Conservation (phyloP, 306 rosid genomes). For the Ziziphus jujuba region DNA sequence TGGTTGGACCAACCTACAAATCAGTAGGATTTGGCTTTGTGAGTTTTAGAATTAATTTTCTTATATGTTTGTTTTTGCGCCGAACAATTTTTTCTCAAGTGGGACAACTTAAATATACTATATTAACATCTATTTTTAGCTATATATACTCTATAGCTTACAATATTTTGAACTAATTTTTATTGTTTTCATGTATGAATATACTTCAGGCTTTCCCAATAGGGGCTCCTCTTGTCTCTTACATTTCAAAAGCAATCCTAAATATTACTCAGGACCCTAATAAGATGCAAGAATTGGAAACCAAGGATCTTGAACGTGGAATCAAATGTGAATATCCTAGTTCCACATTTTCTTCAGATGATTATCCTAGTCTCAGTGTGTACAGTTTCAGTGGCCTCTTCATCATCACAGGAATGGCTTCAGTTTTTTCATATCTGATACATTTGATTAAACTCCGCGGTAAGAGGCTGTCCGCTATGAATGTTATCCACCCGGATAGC, state of each 20-base stretch:
- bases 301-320: conserved; percentile 26
- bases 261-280: conserved; percentile 34
- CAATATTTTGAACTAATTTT: too few relatives aligned
- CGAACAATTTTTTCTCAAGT: too few relatives aligned
- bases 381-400: conserved; percentile 49
- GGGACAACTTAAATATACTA: too few relatives aligned
- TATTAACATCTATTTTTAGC: too few relatives aligned
- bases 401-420: conserved; percentile 36
- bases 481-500: background rate
- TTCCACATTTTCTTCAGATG: background rate
- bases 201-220: conserved; percentile 44
- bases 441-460: conserved; percentile 8
- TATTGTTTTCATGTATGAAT: background rate
- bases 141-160: too few relatives aligned
- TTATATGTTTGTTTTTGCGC: too few relatives aligned
- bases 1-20: conserved; percentile 24
- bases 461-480: background rate
- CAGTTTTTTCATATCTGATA: conserved; percentile 15
- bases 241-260: conserved; percentile 45
- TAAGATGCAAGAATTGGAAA: conserved; percentile 20
- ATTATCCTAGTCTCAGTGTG: conserved; percentile 27
- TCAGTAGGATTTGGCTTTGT: conserved; percentile 38
- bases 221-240: conserved; percentile 38
- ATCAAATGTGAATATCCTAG: conserved; percentile 4
- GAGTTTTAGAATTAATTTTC: background rate